Percentiles rank a stretch among this genome's conserved stretches.
Evolutionary conservation across 1,284 basidiomycete species (phyloP).

Genomic region (Gastroboletus turbinatus): DNA sequence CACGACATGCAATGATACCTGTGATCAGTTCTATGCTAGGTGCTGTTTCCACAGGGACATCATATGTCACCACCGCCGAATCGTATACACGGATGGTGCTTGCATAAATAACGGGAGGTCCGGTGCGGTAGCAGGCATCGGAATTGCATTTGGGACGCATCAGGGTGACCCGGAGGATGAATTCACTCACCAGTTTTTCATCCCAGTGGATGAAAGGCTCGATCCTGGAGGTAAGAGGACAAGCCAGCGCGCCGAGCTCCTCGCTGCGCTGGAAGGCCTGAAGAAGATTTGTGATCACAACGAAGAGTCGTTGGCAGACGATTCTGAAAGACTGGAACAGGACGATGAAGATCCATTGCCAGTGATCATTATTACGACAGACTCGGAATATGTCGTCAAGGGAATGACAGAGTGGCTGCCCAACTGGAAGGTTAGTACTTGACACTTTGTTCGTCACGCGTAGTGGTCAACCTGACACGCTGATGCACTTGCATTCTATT

Average conservation of each 20-base stretch:
- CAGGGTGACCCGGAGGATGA: not conserved
- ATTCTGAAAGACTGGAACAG: no score
- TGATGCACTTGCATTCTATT: not conserved
- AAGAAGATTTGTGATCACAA: slow-evolving; percentile 3
- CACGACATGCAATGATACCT: not conserved
- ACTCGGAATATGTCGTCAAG: slow-evolving; percentile 39
- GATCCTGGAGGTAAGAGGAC: slow-evolving; percentile 27
- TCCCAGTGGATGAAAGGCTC: slow-evolving; percentile 27
- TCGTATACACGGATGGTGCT: slow-evolving; percentile 15
- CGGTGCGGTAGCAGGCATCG: slow-evolving; percentile 6
- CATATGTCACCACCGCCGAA: not conserved
- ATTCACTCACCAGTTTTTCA: slow-evolving; percentile 7
- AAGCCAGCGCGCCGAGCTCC: slow-evolving; percentile 38
- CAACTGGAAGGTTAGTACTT: slow-evolving; percentile 33
- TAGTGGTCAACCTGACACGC: not conserved
- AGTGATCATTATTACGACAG: slow-evolving; percentile 25
- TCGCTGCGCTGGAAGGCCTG: slow-evolving; percentile 30
- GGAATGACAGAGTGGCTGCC: slow-evolving; percentile 38
- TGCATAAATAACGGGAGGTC: slow-evolving; percentile 5
- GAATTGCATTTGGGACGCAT: slow-evolving; percentile 7
- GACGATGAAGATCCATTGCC: not conserved
- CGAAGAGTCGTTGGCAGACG: not conserved
- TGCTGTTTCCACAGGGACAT: not conserved
- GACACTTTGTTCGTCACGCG: not conserved
- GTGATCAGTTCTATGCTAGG: not conserved